A percentile compares a stretch with the other conserved stretches of the same genome.
phyloP scores from a whole-genome alignment of 805 yeast genomes.

The Pichia pseudocactophila region DNA sequence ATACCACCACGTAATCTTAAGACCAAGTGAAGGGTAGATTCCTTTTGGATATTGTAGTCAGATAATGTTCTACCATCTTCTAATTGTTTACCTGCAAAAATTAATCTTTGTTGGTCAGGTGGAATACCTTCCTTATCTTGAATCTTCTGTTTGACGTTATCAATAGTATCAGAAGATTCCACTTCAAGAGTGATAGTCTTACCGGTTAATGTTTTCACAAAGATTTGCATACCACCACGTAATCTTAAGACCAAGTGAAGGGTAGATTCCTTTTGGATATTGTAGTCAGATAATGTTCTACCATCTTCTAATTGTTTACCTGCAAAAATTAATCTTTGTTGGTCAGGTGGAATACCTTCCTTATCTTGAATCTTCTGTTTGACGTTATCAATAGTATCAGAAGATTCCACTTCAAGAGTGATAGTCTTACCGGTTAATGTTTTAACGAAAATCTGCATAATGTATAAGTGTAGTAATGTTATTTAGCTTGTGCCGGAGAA shows the following conservation, averaged over 20 bases:
- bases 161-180: conserved; percentile 95
- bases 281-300: conserved; percentile 94
- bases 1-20: conserved; percentile 97
- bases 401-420: conserved; percentile 94
- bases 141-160: conserved; percentile 92
- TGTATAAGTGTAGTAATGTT: too few species aligned
- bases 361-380: conserved; percentile 95
- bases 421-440: conserved; percentile 56
- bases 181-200: conserved; percentile 83
- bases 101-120: conserved; percentile 95
- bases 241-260: conserved; percentile 93
- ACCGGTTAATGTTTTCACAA: conserved; percentile 50
- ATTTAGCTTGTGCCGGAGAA: too few species aligned
- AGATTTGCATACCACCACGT: conserved; percentile 87
- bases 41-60: conserved; percentile 98
- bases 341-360: conserved; percentile 97
- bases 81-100: conserved; percentile 96
- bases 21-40: conserved; percentile 92
- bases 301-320: conserved; percentile 97
- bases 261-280: conserved; percentile 97
- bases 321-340: conserved; percentile 94
- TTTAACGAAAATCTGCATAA: conserved; percentile 52
- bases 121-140: conserved; percentile 98
- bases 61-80: conserved; percentile 94
- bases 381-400: conserved; percentile 96